Conservation (phyloP, 768 basidiomycete genomes). For the Royoungia palumana region DNA sequence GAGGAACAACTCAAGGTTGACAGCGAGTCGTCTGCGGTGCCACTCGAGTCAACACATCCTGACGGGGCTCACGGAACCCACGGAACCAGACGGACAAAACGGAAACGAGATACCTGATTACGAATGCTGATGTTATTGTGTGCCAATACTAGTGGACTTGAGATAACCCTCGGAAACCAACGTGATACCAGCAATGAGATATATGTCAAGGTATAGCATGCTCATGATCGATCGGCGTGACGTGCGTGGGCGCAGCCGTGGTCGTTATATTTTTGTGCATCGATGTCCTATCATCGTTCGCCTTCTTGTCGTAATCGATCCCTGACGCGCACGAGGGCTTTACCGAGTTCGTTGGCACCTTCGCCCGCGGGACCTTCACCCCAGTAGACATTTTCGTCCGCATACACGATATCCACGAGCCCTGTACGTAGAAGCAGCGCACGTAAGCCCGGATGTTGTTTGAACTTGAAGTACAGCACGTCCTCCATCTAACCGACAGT, state of each 20-base stretch:
- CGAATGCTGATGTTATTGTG: neutral
- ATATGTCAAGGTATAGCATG: neutral
- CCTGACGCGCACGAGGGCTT: slow-evolving; percentile 53
- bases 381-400: slow-evolving; percentile 64
- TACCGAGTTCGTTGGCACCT: slow-evolving; percentile 64
- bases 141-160: too few species aligned
- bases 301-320: slow-evolving; percentile 39
- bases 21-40: neutral
- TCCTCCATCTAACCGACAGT: slow-evolving; percentile 55
- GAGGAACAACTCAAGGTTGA: neutral
- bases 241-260: neutral
- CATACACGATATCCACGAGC: slow-evolving; percentile 47
- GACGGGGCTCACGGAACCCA: neutral
- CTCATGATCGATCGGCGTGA: neutral
- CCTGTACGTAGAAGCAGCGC: slow-evolving; percentile 53
- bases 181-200: neutral
- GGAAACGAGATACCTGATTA: slow-evolving; percentile 8
- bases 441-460: slow-evolving; percentile 34
- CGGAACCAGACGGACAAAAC: slow-evolving; percentile 13
- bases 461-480: slow-evolving; percentile 44
- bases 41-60: slow-evolving; percentile 4
- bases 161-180: neutral
- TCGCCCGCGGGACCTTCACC: slow-evolving; percentile 50
- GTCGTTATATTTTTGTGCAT: neutral
- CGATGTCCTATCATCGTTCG: slow-evolving; percentile 7